Conservation (phyloP, 805 yeast genomes). For the Metschnikowia hibisci region DNA sequence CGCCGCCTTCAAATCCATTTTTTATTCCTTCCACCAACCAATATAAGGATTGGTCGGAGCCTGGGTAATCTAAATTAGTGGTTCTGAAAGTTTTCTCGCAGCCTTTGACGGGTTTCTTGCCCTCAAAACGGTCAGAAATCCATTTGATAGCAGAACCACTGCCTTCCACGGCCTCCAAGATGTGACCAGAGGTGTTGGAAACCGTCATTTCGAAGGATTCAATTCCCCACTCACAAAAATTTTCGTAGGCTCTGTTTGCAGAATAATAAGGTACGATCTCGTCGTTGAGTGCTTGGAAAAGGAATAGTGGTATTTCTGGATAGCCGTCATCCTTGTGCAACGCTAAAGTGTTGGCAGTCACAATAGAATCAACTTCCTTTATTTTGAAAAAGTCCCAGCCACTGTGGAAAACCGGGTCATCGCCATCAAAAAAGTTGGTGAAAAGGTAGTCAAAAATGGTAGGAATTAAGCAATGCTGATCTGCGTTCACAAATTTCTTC, state of each 20-base stretch:
- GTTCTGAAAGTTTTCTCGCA: conserved; percentile 10
- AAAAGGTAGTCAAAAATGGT: conserved; percentile 7
- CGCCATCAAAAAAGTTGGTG: conserved; percentile 8
- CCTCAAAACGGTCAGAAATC: conserved; percentile 12
- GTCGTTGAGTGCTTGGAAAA: conserved; percentile 23
- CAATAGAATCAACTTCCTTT: conserved; percentile 4
- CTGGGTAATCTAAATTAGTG: conserved; percentile 15
- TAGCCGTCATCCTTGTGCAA: conserved; percentile 4
- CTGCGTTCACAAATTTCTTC: conserved; percentile 1
- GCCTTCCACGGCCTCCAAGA: conserved; percentile 19
- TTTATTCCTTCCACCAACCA: conserved; percentile 2
- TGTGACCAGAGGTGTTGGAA: conserved; percentile 24
- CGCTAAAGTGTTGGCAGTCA: conserved; percentile 5
- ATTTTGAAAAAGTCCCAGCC: conserved; percentile 7
- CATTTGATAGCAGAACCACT: conserved; percentile 11
- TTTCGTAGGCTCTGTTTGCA: conserved; percentile 20
- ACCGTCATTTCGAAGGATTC: conserved; percentile 27
- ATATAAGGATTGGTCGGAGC: conserved; percentile 7
- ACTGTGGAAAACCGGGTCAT: conserved; percentile 5
- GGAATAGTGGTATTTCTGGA: conserved; percentile 25
- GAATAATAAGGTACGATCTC: conserved; percentile 21
- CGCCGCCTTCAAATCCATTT: conserved; percentile 1
- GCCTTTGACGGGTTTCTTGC: conserved; percentile 9
- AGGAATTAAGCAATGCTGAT: conserved; percentile 7
- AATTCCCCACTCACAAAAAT: conserved; percentile 29